A percentile compares a stretch with the other conserved stretches of the same genome.
Evolutionary conservation across 139 green algal species (phyloP).

Genomic region (Micractinium conductrix): DNA sequence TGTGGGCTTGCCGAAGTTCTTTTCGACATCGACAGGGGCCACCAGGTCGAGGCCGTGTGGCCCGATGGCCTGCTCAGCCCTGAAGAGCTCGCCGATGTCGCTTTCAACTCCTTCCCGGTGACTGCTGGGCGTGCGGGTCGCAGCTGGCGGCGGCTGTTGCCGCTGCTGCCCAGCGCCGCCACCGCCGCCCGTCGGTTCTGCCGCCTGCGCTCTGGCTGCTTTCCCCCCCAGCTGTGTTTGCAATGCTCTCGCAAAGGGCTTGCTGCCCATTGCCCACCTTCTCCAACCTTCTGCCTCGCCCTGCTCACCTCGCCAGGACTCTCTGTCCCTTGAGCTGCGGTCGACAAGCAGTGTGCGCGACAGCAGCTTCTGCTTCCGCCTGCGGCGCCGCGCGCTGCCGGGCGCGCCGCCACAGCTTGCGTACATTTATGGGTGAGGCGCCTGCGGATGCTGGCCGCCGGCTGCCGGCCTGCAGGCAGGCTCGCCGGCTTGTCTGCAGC

Average conservation of each 20-base stretch:
- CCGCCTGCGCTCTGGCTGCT: neutral
- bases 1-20: slow-evolving; percentile 33
- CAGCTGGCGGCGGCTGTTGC: too few species aligned
- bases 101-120: slow-evolving; percentile 76
- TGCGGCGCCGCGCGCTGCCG: slow-evolving; percentile 47
- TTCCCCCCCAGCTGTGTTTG: neutral
- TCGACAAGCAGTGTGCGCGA: slow-evolving; percentile 66
- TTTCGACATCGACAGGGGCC: slow-evolving; percentile 73
- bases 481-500: neutral
- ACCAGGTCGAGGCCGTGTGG: neutral
- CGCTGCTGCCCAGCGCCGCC: neutral
- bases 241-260: neutral
- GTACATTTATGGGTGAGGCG: slow-evolving; percentile 41
- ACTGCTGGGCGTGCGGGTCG: too few species aligned
- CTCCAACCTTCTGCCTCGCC: neutral
- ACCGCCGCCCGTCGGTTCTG: neutral
- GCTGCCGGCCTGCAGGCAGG: neutral
- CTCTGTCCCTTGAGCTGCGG: slow-evolving; percentile 70
- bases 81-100: slow-evolving; percentile 60
- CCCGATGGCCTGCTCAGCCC: neutral
- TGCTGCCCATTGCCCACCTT: neutral
- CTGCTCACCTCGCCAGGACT: slow-evolving; percentile 49
- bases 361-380: slow-evolving; percentile 76
- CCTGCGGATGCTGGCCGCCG: too few species aligned
- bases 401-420: neutral